Evolutionary conservation across 2,329 filamentous ascomycete species (phyloP), one percentile per base, ranked within the genome.

Genomic region (Nothopassalora personata): DNA sequence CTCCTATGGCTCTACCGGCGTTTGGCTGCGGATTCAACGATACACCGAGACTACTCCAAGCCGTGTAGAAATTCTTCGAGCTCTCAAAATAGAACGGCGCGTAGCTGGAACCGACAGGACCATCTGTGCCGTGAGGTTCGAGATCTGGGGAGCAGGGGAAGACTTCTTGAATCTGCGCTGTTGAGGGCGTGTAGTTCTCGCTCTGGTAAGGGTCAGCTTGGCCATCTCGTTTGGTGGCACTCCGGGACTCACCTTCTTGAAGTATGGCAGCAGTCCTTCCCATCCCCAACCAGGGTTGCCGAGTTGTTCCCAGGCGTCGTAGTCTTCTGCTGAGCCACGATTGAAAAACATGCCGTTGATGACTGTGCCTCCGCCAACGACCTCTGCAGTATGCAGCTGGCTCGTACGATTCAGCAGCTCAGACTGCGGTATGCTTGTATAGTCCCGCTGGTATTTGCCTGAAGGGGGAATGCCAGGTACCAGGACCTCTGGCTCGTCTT

Each of bases 161-260:
- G 13, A 28, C 19, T 23, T 30, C 51, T 53, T 53, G 51, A n/a
- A 53, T 45, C 18, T 53, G 51, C 9, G 8, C n/a, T 18, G 33
- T 53, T 27, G 51, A 31, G 33, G 51, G 51, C n/a, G 51, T 43
- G 51, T 53, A 53, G n/a, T n/a, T 53, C 33, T 53, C 51, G 51
- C 51, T 53, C 51, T 53, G 7, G 33, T 36, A 7, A 27, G 8
- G 5, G 47, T 50, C 6, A 28, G 47, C 13, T 50, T 13, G 23
- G 78, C 79, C 76, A 76, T 78, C 60, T 78, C 76, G 0, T 74
- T 73, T 46, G 76, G 71, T 75, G 28, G 77, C 63, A 33, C 74
- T 72, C 53, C 71, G 23, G 2, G 23, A 71, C 11, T 31, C 4
- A 27, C 15, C 47, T n/a, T 28, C 47, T 31, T 27, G 47, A 50